A percentile compares a stretch with the other conserved stretches of the same genome.
These are phyloP conservation scores for Leccinum incarnatum DNA, from an alignment of 768 basidiomycete genomes.

Conservation along the genomic window DNA sequence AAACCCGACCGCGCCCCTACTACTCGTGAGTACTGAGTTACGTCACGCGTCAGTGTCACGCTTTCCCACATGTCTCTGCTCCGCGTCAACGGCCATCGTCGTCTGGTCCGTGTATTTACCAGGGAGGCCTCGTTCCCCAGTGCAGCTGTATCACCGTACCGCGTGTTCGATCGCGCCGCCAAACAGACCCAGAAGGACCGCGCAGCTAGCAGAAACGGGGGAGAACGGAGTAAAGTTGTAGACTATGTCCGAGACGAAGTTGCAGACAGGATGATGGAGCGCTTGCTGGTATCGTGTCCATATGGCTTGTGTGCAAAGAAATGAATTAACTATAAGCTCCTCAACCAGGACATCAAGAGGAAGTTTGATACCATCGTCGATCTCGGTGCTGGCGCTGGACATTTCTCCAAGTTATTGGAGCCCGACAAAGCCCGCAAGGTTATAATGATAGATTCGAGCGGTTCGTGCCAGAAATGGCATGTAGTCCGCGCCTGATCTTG, in stretches of 20 bases:
- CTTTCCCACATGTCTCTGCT: slow-evolving; percentile 19
- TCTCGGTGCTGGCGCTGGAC: slow-evolving; percentile 87
- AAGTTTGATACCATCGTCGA: slow-evolving; percentile 80
- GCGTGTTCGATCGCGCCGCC: slow-evolving; percentile 81
- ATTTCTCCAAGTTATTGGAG: slow-evolving; percentile 83
- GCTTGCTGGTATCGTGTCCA: slow-evolving; percentile 63
- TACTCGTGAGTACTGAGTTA: background rate
- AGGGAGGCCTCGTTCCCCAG: slow-evolving; percentile 44
- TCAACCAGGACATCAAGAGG: slow-evolving; percentile 81
- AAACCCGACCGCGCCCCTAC: background rate
- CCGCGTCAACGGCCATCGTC: slow-evolving; percentile 1
- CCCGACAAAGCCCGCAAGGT: slow-evolving; percentile 63
- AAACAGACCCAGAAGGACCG: slow-evolving; percentile 79
- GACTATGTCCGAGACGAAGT: slow-evolving; percentile 93
- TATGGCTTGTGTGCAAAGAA: background rate
- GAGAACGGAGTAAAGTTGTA: slow-evolving; percentile 66
- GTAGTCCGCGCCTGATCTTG: slow-evolving; percentile 3
- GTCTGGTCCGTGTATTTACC: slow-evolving; percentile 42
- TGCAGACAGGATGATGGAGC: slow-evolving; percentile 86
- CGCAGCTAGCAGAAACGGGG: slow-evolving; percentile 57
- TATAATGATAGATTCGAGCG: slow-evolving; percentile 83
- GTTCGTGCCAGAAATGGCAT: slow-evolving; percentile 42
- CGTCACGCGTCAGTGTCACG: slow-evolving; percentile 19
- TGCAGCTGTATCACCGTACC: slow-evolving; percentile 48
- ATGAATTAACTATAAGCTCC: slow-evolving; percentile 1